These are phyloP conservation scores for Tympanopsis confertula DNA, from an alignment of 2,329 filamentous ascomycete species.

Conservation along the genomic window DNA sequence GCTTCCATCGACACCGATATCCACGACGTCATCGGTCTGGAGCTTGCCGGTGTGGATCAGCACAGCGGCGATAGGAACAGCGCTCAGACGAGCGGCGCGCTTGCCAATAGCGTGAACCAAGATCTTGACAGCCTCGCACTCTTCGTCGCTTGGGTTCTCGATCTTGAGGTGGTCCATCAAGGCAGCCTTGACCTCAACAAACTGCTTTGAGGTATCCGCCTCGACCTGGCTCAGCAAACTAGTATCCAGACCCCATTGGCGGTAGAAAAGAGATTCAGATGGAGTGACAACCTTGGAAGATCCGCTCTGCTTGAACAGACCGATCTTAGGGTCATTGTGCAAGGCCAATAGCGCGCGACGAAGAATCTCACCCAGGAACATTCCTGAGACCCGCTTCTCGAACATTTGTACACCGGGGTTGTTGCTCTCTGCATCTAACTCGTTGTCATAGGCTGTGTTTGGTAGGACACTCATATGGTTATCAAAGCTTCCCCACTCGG, in stretches of 20 bases:
- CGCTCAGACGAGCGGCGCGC: neutral
- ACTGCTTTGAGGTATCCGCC: slow-evolving; percentile 36
- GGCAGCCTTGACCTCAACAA: neutral
- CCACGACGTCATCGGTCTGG: slow-evolving; percentile 28
- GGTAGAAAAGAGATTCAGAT: slow-evolving; percentile 26
- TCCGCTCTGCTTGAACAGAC: slow-evolving; percentile 46
- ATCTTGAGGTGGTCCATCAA: slow-evolving; percentile 1
- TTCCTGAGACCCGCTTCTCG: slow-evolving; percentile 71
- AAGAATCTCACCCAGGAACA: slow-evolving; percentile 71
- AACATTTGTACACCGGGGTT: slow-evolving; percentile 74
- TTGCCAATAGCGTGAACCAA: neutral
- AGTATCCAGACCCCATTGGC: slow-evolving; percentile 60
- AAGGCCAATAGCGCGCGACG: slow-evolving; percentile 50
- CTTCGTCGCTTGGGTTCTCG: neutral
- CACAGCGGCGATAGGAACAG: neutral
- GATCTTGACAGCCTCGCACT: neutral
- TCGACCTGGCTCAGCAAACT: slow-evolving; percentile 56
- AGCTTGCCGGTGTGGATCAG: neutral
- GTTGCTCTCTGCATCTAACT: slow-evolving; percentile 53
- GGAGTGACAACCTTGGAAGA: slow-evolving; percentile 29
- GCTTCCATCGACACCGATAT: slow-evolving; percentile 62
- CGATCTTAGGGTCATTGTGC: slow-evolving; percentile 35
- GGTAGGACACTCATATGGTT: slow-evolving; percentile 60
- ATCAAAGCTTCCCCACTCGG: slow-evolving; percentile 75
- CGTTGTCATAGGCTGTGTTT: slow-evolving; percentile 54